phyloP scores from a whole-genome alignment of 805 yeast species.

The Starmerella gropengiesseri region DNA sequence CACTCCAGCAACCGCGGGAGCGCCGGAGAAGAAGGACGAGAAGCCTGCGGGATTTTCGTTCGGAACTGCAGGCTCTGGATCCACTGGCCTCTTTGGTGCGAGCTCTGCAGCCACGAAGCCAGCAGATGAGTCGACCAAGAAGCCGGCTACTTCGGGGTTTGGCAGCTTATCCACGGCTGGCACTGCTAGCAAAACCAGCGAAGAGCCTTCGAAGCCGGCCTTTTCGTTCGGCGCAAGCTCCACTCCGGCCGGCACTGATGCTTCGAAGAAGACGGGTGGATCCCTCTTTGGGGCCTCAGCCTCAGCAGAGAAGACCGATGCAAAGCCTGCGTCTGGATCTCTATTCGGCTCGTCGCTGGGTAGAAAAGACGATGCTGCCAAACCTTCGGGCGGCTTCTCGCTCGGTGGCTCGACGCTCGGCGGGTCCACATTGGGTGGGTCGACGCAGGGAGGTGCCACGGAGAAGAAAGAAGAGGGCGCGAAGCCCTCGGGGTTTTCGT shows the following conservation, averaged over 20 bases:
- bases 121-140: too few relatives aligned
- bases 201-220: not conserved
- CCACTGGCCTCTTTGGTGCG: not conserved
- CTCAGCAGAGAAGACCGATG: conserved; percentile 14
- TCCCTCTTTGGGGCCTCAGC: conserved; percentile 3
- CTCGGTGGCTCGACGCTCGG: too few relatives aligned
- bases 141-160: too few relatives aligned
- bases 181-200: not conserved
- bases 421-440: too few relatives aligned
- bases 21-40: conserved; percentile 7
- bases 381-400: too few relatives aligned
- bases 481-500: not conserved
- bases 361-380: too few relatives aligned
- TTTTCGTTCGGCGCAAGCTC: not conserved
- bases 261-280: not conserved
- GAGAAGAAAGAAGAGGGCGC: conserved; percentile 1
- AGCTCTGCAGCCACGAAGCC: conserved; percentile 1
- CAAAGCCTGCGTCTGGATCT: not conserved
- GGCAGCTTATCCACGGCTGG: too few relatives aligned
- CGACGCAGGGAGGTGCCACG: too few relatives aligned
- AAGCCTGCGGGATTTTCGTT: too few relatives aligned
- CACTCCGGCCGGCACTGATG: not conserved
- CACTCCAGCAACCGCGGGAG: conserved; percentile 1
- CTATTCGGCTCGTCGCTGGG: too few relatives aligned
- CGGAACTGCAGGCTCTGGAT: too few relatives aligned